Base-by-base conservation (phyloP, 495 filamentous ascomycete species). In the Annulohypoxylon stygium region DNA sequence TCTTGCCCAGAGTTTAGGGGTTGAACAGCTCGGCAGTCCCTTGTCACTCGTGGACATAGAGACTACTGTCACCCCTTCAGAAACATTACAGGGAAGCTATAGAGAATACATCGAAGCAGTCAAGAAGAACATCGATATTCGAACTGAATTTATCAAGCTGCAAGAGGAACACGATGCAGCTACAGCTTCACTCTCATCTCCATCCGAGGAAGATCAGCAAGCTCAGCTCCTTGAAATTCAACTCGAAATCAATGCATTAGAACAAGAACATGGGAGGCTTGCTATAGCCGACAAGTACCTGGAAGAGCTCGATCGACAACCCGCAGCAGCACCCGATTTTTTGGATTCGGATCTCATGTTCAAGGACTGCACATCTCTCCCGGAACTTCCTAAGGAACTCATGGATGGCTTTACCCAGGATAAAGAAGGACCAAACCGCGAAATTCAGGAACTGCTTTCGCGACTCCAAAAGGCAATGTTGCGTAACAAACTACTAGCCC, bases 401-500 rank as follows among this genome's bases (percentile, higher is more conserved):
- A 75, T 87, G 54, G 77, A 79, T 9, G 82, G 82, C 14, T 76
- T 83, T 47, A 74, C 82, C 3, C 47, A 78, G 33, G 78, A 83
- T 65, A 70, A 75, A 36, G 75, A 81, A 5, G 36, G 77, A 0
- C 65, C 74, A n/a, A 76, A 73, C 14, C 69, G 74, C 7, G 82
- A 80, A 5, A 74, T 86, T 4, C 77, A 88, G 64, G 86, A 79
- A 9, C 80, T 92, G 3, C 81, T 90, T 23, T 83, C 87, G 41
- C 87, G 86, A 4, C 82, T 93, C 16, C 90, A 93, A 75, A 87
- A 88, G 75, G 86, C 90, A 0, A 88, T 92, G 11, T 79, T 93
- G 12, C 85, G 86, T 18, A 85, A 91, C 14, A 91, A 90, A 72
- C 78, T 87, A 48, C 84, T 88, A 51, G 84, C 92, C 10, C 85